Conservation (phyloP, 139 green algal species). For the Diplosphaera chodatii region DNA sequence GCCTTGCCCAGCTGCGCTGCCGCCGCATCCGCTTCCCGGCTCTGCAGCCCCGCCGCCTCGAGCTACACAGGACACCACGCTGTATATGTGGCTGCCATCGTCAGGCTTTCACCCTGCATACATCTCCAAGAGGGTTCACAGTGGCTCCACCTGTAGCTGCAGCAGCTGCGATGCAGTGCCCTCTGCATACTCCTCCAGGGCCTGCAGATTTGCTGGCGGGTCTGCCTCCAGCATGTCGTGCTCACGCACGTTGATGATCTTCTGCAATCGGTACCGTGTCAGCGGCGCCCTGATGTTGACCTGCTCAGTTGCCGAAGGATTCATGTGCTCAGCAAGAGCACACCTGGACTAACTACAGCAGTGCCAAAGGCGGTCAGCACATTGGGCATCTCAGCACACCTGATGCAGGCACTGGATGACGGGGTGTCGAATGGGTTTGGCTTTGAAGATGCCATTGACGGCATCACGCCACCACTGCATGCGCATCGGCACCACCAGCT, state of each 20-base stretch:
- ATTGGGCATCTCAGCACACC: constrained; percentile 19
- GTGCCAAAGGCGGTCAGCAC: no score
- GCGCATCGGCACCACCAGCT: constrained; percentile 39
- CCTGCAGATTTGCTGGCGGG: constrained; percentile 43
- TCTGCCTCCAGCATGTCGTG: constrained; percentile 41
- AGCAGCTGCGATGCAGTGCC: constrained; percentile 55
- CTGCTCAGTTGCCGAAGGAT: no score
- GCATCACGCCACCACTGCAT: constrained; percentile 83
- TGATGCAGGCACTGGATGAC: constrained; percentile 43
- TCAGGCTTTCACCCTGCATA: no score
- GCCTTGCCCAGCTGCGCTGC: constrained; percentile 74
- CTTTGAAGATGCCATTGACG: constrained; percentile 46
- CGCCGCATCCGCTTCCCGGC: constrained; percentile 57
- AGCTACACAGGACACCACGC: constrained; percentile 15
- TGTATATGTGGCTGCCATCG: no score
- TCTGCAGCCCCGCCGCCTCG: constrained; percentile 33
- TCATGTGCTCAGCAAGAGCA: no score
- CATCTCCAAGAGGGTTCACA: no score
- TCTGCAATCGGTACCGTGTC: constrained; percentile 59
- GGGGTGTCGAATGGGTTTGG: constrained; percentile 35
- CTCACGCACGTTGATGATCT: constrained; percentile 57
- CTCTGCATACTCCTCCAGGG: constrained; percentile 68
- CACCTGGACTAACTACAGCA: no score
- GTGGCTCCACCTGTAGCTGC: constrained; percentile 44
- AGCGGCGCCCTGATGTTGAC: not conserved